These are phyloP conservation scores for Polychaeton citri DNA, from an alignment of 2,329 filamentous ascomycete genomes.

Conservation along the genomic window DNA sequence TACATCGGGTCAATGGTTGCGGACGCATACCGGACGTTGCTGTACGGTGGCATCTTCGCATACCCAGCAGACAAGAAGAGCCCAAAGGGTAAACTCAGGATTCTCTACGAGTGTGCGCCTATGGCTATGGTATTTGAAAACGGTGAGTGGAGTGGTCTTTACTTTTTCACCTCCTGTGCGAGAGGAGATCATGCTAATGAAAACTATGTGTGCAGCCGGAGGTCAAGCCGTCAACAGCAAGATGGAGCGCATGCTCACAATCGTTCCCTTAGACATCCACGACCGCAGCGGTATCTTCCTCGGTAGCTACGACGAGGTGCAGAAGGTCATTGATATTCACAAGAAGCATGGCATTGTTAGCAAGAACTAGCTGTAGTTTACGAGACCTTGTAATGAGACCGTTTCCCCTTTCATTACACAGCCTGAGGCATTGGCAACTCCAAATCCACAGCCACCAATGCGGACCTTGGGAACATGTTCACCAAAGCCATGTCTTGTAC, in stretches of 20 bases:
- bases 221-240: conserved; percentile 84
- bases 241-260: conserved; percentile 80
- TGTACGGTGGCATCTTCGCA: conserved; percentile 95
- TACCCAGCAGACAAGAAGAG: conserved; percentile 98
- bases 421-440: no score
- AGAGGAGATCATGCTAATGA: no score
- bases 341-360: conserved; percentile 36
- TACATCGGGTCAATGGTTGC: conserved; percentile 99
- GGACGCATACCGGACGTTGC: conserved; percentile 85
- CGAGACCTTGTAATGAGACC: no score
- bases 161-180: no score
- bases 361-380: not conserved
- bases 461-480: no score
- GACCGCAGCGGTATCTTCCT: conserved; percentile 93
- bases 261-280: conserved; percentile 85
- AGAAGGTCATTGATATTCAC: conserved; percentile 83
- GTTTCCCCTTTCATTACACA: no score
- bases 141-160: no score
- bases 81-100: conserved; percentile 93
- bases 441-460: no score
- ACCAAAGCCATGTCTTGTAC: no score
- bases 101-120: conserved; percentile 94
- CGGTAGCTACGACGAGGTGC: conserved; percentile 86
- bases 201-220: conserved; percentile 54
- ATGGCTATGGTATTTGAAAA: conserved; percentile 99